phyloP scores from a whole-genome alignment of 2,329 filamentous ascomycete genomes.

The Botrytis fragariae region DNA sequence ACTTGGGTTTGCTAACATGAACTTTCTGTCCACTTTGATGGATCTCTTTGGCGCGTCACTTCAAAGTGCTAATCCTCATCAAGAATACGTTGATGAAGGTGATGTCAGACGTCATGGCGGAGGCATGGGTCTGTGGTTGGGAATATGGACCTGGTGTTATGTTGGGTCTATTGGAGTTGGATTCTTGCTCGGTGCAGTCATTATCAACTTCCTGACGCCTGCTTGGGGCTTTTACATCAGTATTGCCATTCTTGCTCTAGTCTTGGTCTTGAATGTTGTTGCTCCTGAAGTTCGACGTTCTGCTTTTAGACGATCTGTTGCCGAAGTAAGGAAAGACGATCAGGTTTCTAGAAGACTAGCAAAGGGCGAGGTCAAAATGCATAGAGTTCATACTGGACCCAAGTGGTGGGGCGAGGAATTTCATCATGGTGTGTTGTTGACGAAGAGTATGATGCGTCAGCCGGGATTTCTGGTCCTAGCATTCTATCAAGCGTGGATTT shows the following conservation, averaged over 20 bases:
- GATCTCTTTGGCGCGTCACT: conserved; percentile 76
- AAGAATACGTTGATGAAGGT: conserved; percentile 64
- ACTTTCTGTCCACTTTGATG: conserved; percentile 67
- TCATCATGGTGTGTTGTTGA: conserved; percentile 65
- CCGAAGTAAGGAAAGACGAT: conserved; percentile 57
- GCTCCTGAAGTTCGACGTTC: conserved; percentile 71
- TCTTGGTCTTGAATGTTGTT: conserved; percentile 67
- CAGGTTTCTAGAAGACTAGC: conserved; percentile 58
- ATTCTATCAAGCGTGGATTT: conserved; percentile 75
- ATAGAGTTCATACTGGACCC: conserved; percentile 68
- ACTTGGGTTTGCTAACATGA: conserved; percentile 75
- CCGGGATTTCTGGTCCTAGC: conserved; percentile 70
- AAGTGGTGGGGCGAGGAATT: conserved; percentile 77
- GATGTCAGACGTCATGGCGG: conserved; percentile 74
- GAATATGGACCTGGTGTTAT: conserved; percentile 75
- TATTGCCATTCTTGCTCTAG: conserved; percentile 62
- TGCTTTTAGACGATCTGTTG: conserved; percentile 64
- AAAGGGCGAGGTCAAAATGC: conserved; percentile 73
- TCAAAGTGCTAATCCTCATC: conserved; percentile 69
- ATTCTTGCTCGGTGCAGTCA: conserved; percentile 67
- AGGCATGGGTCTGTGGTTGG: conserved; percentile 77
- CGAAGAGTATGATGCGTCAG: conserved; percentile 68
- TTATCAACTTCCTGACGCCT: conserved; percentile 63
- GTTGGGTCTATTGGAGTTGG: conserved; percentile 69
- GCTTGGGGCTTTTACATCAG: conserved; percentile 75